phyloP scores from a whole-genome alignment of 257 asterid species.

The Nicotiana tabacum region DNA sequence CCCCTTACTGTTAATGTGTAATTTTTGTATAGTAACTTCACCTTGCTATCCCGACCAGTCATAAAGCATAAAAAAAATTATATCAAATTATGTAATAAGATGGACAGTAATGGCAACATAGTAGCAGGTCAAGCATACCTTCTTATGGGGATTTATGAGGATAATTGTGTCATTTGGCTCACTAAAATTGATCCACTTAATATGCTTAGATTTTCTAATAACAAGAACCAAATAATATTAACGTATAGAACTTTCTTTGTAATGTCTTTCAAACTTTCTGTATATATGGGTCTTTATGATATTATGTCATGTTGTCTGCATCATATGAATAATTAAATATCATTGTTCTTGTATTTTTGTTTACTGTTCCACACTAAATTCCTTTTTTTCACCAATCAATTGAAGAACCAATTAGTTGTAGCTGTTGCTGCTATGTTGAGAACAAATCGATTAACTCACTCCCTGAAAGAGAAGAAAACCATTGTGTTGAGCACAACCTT shows the following conservation, averaged over 20 bases:
- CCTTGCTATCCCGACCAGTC: not conserved
- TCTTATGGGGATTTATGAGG: not conserved
- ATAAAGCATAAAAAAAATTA: not conserved
- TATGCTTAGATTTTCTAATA: not conserved
- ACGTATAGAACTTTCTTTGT: not conserved
- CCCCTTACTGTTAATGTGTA: not conserved
- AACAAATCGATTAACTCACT: not conserved
- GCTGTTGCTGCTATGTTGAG: not conserved
- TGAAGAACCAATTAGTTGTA: not conserved
- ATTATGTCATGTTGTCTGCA: not conserved
- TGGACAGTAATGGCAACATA: not conserved
- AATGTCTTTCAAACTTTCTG: not conserved
- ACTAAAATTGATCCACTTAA: not conserved
- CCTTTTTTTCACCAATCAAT: not conserved
- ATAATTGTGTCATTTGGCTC: not conserved
- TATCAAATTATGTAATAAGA: not conserved
- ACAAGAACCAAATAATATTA: not conserved
- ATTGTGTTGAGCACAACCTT: not conserved
- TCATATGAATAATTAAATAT: not conserved
- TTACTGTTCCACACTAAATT: not conserved
- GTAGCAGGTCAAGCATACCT: not conserved
- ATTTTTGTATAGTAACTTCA: not conserved
- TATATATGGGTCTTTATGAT: not conserved
- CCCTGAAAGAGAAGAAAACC: not conserved
- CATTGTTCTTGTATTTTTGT: not conserved